Evolutionary conservation across 768 basidiomycete species (phyloP), one percentile per base, ranked within the genome.

Genomic region (Rossbeevera mucosa): DNA sequence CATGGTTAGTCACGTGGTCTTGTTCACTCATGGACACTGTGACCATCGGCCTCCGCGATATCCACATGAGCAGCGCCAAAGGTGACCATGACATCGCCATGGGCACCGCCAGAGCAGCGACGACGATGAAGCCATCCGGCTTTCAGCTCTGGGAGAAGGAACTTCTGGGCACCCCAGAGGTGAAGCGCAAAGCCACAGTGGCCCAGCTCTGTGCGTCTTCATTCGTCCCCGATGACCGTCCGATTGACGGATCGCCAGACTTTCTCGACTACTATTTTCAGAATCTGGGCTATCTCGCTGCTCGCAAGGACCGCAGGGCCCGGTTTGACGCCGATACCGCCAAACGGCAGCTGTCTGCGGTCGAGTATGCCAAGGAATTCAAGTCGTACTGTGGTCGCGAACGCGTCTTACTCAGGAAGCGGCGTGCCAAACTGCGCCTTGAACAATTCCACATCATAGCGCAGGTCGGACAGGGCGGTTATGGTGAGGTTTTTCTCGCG

Each of bases 251-350:
- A 50, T 42, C 50, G 29, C 58, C 58, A 94, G 93, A 91, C 75
- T 97, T 97, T 73, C 81, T 96, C 47, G 95, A 98, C 71, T 98
- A 99, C 68, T 99, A 99, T 74, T 99, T 99, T 68, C 92, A 97
- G 66, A 80, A 84, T 1, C 79, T 99, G 31, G 92, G 91, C 16
- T 97, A 97, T 71, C 78, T 97, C 53, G 82, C 87, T 7, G 72
- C 86, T 18, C 83, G 96, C 22, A 94, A 92, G 67, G 85, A 92
- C 43, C 85, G 96, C 22, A 80, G 93, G 25, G 68, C 81, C 16
- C 81, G 77, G 50, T 97, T 98, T 70, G 88, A 95, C 64, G 73
- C 77, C 14, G 94, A 96, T 62, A 94, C 93, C 4, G 63, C 78
- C 3, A 73, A 79, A 11, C 86, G 95, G 28, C 73, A 80, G 47